These are phyloP conservation scores for Phytophthora tubulina DNA, from an alignment of 352 stramenopile genomes.

Conservation along the genomic window DNA sequence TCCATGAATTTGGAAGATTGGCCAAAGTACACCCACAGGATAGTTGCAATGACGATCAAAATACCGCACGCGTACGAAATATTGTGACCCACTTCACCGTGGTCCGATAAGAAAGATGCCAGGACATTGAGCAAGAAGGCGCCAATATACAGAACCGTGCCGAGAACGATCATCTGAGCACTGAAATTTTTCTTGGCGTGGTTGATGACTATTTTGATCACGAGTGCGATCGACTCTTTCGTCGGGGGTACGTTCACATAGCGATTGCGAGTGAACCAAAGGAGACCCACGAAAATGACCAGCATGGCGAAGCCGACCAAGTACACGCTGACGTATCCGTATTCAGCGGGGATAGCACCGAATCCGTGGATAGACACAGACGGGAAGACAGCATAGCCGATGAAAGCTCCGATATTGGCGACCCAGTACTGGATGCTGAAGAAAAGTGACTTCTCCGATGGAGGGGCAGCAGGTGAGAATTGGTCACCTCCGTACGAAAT, in stretches of 20 bases:
- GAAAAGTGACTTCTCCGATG: slow-evolving; percentile 66
- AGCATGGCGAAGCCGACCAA: slow-evolving; percentile 61
- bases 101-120: slow-evolving; percentile 51
- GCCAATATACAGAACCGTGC: slow-evolving; percentile 43
- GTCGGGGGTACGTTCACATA: slow-evolving; percentile 59
- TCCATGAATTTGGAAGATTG: slow-evolving; percentile 58
- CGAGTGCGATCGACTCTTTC: slow-evolving; percentile 48
- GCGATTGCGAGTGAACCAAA: slow-evolving; percentile 47
- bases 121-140: slow-evolving; percentile 67
- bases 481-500: slow-evolving; percentile 74
- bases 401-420: slow-evolving; percentile 77
- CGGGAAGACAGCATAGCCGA: slow-evolving; percentile 82
- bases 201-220: slow-evolving; percentile 51
- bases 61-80: slow-evolving; percentile 57
- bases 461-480: slow-evolving; percentile 52
- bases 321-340: slow-evolving; percentile 63
- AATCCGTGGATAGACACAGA: slow-evolving; percentile 79
- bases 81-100: slow-evolving; percentile 43
- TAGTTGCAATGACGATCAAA: slow-evolving; percentile 43
- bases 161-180: slow-evolving; percentile 44
- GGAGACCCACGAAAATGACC: slow-evolving; percentile 43
- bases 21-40: slow-evolving; percentile 59
- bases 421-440: slow-evolving; percentile 89
- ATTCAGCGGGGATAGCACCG: slow-evolving; percentile 49
- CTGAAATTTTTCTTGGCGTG: slow-evolving; percentile 38